Conservation (phyloP, 441 rosid genomes). For the Erysimum cheiri region DNA sequence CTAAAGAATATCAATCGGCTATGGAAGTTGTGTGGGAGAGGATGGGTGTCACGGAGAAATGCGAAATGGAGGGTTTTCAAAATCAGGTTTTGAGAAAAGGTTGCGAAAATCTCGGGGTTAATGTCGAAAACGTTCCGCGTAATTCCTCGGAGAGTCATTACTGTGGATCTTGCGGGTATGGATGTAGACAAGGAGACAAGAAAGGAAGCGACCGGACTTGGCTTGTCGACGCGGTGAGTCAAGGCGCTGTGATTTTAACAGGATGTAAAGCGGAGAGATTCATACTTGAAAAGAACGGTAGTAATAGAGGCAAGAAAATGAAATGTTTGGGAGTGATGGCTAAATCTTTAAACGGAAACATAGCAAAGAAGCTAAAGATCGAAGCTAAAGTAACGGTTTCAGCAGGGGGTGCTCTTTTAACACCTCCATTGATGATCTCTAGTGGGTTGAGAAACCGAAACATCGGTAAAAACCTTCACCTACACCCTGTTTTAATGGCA, state of each 20-base stretch:
- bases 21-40: constrained; percentile 76
- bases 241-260: constrained; percentile 73
- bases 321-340: constrained; percentile 80
- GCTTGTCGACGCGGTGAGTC: constrained; percentile 79
- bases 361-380: constrained; percentile 55
- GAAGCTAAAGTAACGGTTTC: constrained; percentile 82
- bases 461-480: constrained; percentile 78
- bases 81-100: constrained; percentile 80
- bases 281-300: constrained; percentile 50
- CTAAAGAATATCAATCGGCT: constrained; percentile 60
- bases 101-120: constrained; percentile 68
- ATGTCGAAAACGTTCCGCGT: constrained; percentile 57
- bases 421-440: constrained; percentile 80
- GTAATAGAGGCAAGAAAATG: constrained; percentile 48
- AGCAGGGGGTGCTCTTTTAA: constrained; percentile 77
- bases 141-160: constrained; percentile 83
- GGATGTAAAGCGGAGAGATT: constrained; percentile 86
- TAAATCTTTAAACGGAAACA: constrained; percentile 46
- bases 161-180: constrained; percentile 86
- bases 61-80: constrained; percentile 70
- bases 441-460: constrained; percentile 78
- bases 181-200: constrained; percentile 84
- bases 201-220: constrained; percentile 81
- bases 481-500: constrained; percentile 80
- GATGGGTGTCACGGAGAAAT: constrained; percentile 71